A percentile compares a stretch with the other conserved stretches of the same genome.
Evolutionary conservation across 306 rosid genomes (phyloP).

Genomic region (Cicer chorassanicum): DNA sequence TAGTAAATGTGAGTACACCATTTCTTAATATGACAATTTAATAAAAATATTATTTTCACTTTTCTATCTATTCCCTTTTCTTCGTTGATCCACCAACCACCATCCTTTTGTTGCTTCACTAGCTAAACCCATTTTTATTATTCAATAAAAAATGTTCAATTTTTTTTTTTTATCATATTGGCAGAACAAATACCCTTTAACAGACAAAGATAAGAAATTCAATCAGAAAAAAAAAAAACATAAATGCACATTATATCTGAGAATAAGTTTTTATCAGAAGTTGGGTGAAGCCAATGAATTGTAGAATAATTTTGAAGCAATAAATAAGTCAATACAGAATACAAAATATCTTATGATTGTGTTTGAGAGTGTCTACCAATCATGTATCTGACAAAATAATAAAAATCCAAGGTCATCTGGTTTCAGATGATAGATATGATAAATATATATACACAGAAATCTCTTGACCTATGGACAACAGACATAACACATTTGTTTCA

Average conservation of each 20-base stretch:
- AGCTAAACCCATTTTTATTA: background rate
- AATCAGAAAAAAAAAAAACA: background rate
- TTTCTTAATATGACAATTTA: no score
- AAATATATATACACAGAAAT: slow-evolving; percentile 61
- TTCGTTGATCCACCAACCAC: background rate
- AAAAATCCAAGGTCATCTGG: slow-evolving; percentile 59
- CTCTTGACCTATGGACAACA: slow-evolving; percentile 52
- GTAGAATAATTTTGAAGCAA: slow-evolving; percentile 46
- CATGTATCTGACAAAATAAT: slow-evolving; percentile 47
- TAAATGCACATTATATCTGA: slow-evolving; percentile 18
- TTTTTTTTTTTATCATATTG: background rate
- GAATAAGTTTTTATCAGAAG: slow-evolving; percentile 36
- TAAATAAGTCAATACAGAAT: slow-evolving; percentile 41
- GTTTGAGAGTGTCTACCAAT: slow-evolving; percentile 44
- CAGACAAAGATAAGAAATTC: background rate
- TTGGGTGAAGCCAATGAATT: slow-evolving; percentile 50
- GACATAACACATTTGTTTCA: slow-evolving; percentile 45
- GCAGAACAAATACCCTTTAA: background rate
- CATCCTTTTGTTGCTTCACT: background rate
- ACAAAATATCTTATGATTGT: slow-evolving; percentile 53
- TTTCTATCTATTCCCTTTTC: no score
- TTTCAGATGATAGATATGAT: slow-evolving; percentile 57
- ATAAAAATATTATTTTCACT: no score
- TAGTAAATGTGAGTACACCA: no score
- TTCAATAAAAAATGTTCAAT: background rate